Evolutionary conservation across 2,329 filamentous ascomycete genomes (phyloP).

Genomic region (Septoria linicola): DNA sequence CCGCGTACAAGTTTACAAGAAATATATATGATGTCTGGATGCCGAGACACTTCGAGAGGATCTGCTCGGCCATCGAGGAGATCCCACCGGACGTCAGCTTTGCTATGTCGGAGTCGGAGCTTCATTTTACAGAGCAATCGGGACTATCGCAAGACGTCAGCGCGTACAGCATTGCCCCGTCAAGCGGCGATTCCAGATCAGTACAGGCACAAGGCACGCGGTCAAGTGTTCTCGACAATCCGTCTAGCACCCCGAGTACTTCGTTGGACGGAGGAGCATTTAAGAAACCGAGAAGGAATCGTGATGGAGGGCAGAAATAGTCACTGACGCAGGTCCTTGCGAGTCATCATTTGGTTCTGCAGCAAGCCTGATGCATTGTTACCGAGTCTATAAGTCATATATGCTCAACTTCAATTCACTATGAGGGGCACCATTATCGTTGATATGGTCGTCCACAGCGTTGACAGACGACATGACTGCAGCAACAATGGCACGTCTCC

Average conservation of each 20-base stretch:
- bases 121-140: background rate
- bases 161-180: constrained; percentile 12
- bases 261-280: constrained; percentile 8
- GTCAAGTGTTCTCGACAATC: constrained; percentile 3
- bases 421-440: background rate
- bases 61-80: constrained; percentile 24
- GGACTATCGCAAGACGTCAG: constrained; percentile 18
- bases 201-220: constrained; percentile 4
- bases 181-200: constrained; percentile 7
- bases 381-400: background rate
- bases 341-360: background rate
- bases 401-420: background rate
- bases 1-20: constrained; percentile 23
- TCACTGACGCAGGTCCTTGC: background rate
- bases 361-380: background rate
- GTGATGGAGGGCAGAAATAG: background rate
- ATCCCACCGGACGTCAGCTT: constrained; percentile 21
- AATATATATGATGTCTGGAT: constrained; percentile 26
- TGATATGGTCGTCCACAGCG: background rate
- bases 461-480: too few species aligned
- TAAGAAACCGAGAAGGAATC: constrained; percentile 12
- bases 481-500: too few species aligned
- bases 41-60: constrained; percentile 21
- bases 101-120: constrained; percentile 17
- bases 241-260: constrained; percentile 7